Base-by-base conservation (phyloP, 768 basidiomycete species). In the Rhodotorula babjevae region DNA sequence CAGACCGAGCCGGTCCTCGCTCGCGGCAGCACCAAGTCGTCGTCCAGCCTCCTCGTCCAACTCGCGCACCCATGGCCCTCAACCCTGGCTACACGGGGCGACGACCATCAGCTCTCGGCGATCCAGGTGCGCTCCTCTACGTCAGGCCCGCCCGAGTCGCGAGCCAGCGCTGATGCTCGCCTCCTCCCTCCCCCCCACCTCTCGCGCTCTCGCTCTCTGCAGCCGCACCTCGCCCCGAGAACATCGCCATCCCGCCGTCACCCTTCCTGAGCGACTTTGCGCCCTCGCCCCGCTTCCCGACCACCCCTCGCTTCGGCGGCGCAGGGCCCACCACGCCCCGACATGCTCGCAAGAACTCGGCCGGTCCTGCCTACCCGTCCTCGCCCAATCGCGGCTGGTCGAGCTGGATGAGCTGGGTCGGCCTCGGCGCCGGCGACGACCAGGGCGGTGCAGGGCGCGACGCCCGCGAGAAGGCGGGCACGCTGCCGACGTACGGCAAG, bases 401-500 rank as follows among this genome's bases (percentile, higher is more conserved):
- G 56, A 12, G 44, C n/a, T 68, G 36, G 42, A 47, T 56, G n/a
- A 23, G 31, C 40, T 36, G 31, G 56, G 8, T 36, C 19, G 33
- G 33, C 18, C 10, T 31, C 33, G 56, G 31, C 29, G 18, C 23
- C 27, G 16, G 52, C 3, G 21, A 36, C 9, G 44, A 46, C 44
- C 18, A 46, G 6, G 18, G 44, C 44, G 18, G 44, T 23, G 25
- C 27, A 65, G 42, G 14, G 23, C 29, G 31, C 21, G 23, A 40
- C 50, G 25, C 25, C 3, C 58, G 27, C 58, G 56, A 46, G 4
- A 55, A 50, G 53, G 12, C 44, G 44, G 31, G 49, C 59, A 61
- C 70, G 15, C 58, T 72, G 29, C 71, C 71, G 18, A 67, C 71
- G 16, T 72, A 67, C 49, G 70, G 70, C 60, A 56, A 65, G 44